Evolutionary conservation across 2,329 filamentous ascomycete species (phyloP).

Genomic region (Arthrinium phaeospermum): DNA sequence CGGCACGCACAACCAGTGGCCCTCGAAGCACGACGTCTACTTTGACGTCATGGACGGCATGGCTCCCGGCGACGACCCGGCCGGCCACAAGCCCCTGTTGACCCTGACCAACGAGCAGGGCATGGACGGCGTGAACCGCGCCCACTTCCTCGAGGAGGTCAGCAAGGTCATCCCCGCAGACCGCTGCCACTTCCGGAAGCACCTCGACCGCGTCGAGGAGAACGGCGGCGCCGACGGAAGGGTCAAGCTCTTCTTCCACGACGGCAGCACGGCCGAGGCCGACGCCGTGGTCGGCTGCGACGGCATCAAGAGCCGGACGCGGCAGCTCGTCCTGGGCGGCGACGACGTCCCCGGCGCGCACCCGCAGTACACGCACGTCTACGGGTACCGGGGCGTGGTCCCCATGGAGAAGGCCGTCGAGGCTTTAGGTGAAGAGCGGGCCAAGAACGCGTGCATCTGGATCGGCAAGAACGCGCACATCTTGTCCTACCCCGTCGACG

Average conservation of each 20-base stretch:
- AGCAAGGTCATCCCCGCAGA: conserved; percentile 31
- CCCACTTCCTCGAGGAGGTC: conserved; percentile 35
- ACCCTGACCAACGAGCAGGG: conserved; percentile 17
- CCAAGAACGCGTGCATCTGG: conserved; percentile 32
- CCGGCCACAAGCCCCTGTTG: not conserved
- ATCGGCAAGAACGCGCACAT: conserved; percentile 58
- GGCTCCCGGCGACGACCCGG: not conserved
- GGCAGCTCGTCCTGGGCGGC: conserved; percentile 52
- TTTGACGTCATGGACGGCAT: conserved; percentile 25
- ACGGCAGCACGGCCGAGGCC: conserved; percentile 35
- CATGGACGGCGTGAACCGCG: conserved; percentile 29
- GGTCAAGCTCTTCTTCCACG: conserved; percentile 31
- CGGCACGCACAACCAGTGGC: conserved; percentile 23
- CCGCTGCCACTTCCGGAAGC: conserved; percentile 35
- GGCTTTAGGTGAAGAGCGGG: conserved; percentile 47
- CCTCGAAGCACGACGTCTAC: conserved; percentile 20
- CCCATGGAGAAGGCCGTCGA: conserved; percentile 56
- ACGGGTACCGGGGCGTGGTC: conserved; percentile 56
- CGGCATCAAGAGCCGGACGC: conserved; percentile 63
- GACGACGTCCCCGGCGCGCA: conserved; percentile 42
- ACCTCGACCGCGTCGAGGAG: conserved; percentile 38
- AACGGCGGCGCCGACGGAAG: conserved; percentile 23
- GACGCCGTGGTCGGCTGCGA: conserved; percentile 60
- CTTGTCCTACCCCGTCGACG: conserved; percentile 63
- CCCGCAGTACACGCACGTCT: conserved; percentile 56